These are phyloP conservation scores for Aaosphaeria pasadenensis DNA, from an alignment of 2,329 filamentous ascomycete species.

Conservation along the genomic window DNA sequence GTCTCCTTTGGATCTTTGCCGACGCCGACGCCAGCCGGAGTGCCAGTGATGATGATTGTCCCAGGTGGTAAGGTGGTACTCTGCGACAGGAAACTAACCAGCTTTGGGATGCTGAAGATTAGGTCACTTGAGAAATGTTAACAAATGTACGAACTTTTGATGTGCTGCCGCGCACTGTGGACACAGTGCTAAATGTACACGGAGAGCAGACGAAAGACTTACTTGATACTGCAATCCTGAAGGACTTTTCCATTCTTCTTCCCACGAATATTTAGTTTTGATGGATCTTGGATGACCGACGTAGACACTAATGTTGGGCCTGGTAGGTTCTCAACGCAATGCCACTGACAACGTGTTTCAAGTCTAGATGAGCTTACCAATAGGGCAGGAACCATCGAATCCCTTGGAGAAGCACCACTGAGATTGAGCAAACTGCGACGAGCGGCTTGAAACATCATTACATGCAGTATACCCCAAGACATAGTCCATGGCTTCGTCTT, in stretches of 20 bases:
- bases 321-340: neutral
- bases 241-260: neutral
- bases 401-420: constrained; percentile 54
- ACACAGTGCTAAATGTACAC: too few species aligned
- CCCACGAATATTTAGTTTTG: neutral
- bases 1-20: neutral
- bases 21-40: constrained; percentile 21
- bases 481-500: constrained; percentile 42
- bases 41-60: constrained; percentile 45
- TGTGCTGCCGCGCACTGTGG: constrained; percentile 16
- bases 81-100: constrained; percentile 42
- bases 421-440: constrained; percentile 40
- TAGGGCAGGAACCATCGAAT: constrained; percentile 34
- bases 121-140: constrained; percentile 10
- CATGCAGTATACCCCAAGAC: constrained; percentile 50
- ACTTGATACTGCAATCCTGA: neutral
- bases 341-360: neutral
- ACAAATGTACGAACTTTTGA: constrained; percentile 37
- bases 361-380: constrained; percentile 10
- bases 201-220: too few species aligned
- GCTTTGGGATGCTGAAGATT: constrained; percentile 43
- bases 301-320: constrained; percentile 17
- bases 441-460: constrained; percentile 52
- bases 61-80: constrained; percentile 38
- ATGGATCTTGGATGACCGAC: constrained; percentile 39